Evolutionary conservation across 371 early-diverging fungal genomes (phyloP).

Genomic region (Mucor lusitanicus): DNA sequence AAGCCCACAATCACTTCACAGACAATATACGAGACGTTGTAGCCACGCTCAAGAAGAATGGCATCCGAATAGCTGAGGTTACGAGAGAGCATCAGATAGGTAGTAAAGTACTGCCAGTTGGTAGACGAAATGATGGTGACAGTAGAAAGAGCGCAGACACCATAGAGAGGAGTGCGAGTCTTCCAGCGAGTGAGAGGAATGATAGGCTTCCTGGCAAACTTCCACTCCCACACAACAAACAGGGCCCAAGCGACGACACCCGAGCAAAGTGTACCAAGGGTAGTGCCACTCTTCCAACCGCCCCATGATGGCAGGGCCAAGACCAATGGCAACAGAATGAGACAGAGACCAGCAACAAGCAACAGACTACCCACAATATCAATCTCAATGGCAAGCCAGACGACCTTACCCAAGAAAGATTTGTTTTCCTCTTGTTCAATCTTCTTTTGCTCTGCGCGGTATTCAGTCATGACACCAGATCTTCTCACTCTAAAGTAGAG

Average conservation of each 20-base stretch:
- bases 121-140: slow-evolving; percentile 46
- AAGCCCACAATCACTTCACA: slow-evolving; percentile 35
- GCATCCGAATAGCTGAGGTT: slow-evolving; percentile 26
- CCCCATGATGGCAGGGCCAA: slow-evolving; percentile 38
- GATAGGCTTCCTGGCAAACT: slow-evolving; percentile 44
- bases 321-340: slow-evolving; percentile 45
- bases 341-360: slow-evolving; percentile 36
- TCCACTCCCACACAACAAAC: slow-evolving; percentile 49
- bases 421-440: not conserved
- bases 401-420: slow-evolving; percentile 3
- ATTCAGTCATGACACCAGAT: slow-evolving; percentile 15
- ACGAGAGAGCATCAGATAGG: slow-evolving; percentile 50
- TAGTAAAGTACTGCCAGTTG: slow-evolving; percentile 41
- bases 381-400: slow-evolving; percentile 43
- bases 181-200: slow-evolving; percentile 51
- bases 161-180: slow-evolving; percentile 45
- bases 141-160: slow-evolving; percentile 41
- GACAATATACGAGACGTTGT: slow-evolving; percentile 36
- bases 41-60: slow-evolving; percentile 38
- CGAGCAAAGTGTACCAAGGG: slow-evolving; percentile 14
- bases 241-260: slow-evolving; percentile 29
- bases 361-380: slow-evolving; percentile 46
- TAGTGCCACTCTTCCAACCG: slow-evolving; percentile 36
- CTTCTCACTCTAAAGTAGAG: slow-evolving; percentile 16
- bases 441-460: slow-evolving; percentile 5